Evolutionary conservation across 2,329 filamentous ascomycete species (phyloP), one percentile per base, ranked within the genome.

Genomic region (Fusarium cyanostomum): DNA sequence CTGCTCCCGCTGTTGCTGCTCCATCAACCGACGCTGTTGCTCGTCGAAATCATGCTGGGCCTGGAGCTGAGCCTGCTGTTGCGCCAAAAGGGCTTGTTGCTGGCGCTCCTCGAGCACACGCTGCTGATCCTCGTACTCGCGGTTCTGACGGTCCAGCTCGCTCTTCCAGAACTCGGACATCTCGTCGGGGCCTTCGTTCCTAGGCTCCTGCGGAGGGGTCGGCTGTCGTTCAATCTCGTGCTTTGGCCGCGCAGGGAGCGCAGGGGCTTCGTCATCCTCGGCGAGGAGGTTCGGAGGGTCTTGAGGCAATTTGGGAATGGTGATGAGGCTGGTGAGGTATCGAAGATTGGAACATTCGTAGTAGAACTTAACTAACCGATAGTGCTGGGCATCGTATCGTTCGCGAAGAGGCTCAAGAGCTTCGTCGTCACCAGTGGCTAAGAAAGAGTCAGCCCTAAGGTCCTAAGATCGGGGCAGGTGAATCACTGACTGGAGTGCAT

Each of bases 161-260:
- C 88, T 92, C 79, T 96, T 96, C 95, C 95, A 99, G 77, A 99
- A 99, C 71, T 99, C 95, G 49, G 92, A 92, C 73, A 99, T 98
- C 44, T 96, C 92, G 72, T 95, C 94, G 0, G 94, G 94, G 71
- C 97, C 95, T 5, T 93, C 88, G 0, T 86, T 80, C 69, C 89
- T 89, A 7, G 87, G 84, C 44, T 85, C 82, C 9, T 86, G 86
- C 1, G 90, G 86, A 2, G 92, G 91, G 1, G 89, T 88, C 2
- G 91, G 89, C 52, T 86, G 80, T 75, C 79, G 83, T 80, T 83
- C 90, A 70, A 86, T 91, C 79, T 84, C 93, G 82, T 82, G 90
- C 80, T 84, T 97, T 75, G 82, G 95, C 59, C 95, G 86, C 21
- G 88, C 87, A 1, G 95, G 95, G 50, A 99, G 81, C 11, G 91